Evolutionary conservation across 441 rosid species (phyloP), one percentile per base, ranked within the genome.

Genomic region (Gossypium lobatum): DNA sequence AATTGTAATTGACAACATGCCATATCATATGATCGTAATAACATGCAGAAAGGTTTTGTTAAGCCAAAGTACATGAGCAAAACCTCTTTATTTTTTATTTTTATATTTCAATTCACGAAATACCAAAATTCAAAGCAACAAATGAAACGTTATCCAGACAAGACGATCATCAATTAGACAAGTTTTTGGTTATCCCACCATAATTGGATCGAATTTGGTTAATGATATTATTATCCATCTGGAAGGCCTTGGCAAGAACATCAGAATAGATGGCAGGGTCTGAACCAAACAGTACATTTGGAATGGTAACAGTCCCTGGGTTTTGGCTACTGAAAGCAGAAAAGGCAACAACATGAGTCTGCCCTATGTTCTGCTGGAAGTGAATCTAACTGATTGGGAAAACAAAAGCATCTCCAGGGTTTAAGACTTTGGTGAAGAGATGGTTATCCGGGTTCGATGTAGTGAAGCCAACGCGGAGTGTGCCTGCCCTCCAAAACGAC

Each of bases 341-440:
- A 52, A 79, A 39, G 3, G 85, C 82, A 21, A 76, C 73, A 0
- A 79, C 85, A 2, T 76, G 60, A 1, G 45, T 10, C 7, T 63
- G 20, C 26, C 79, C 80, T 0, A 50, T 52, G 21, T 83, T 83
- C 53, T 64, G 68, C 61, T 81, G 80, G 42, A 69, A 81, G 55
- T 80, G 87, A 1, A 81, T 20, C 1, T 81, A 81, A 9, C 83
- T 81, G 5, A 64, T 4, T 2, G 86, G 86, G 26, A 83, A 81
- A 21, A 79, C 82, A 39, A 83, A 83, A 52, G 55, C 81, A 26
- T 79, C 83, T 0, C 84, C 80, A 37, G 63, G 50, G 50, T 63
- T 2, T 1, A 84, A 64, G 14, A 64, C 64, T 70, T 79, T 83
- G 1, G 54, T 42, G 26, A 79, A 57, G 45, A 84, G 74, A 1